Evolutionary conservation across 768 basidiomycete species (phyloP).

Genomic region (Goffeauzyma gilvescens): DNA sequence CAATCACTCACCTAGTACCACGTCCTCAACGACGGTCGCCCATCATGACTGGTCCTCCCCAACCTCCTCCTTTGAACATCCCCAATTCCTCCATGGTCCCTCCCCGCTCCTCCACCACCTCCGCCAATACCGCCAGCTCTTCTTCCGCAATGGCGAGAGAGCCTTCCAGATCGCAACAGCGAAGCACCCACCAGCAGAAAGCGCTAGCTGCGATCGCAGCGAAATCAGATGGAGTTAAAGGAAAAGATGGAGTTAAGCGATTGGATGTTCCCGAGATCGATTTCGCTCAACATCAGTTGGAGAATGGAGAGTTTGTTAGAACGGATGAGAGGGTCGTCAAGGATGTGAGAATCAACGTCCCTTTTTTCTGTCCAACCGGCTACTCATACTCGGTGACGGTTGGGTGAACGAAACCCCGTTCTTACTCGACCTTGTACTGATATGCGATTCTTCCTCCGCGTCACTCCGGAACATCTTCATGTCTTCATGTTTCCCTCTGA

Average conservation of each 20-base stretch:
- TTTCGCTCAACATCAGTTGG: constrained; percentile 76
- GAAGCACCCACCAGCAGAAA: neutral
- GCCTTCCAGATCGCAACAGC: neutral
- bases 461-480: too few species aligned
- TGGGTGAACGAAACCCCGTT: too few species aligned
- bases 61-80: constrained; percentile 1
- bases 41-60: neutral
- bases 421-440: too few species aligned
- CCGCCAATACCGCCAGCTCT: neutral
- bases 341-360: constrained; percentile 58
- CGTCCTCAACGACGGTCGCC: neutral
- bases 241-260: neutral
- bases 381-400: too few species aligned
- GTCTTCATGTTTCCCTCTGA: too few species aligned
- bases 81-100: too few species aligned
- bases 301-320: constrained; percentile 75
- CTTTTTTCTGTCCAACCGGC: too few species aligned
- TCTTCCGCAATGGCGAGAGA: neutral
- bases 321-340: constrained; percentile 92
- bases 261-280: constrained; percentile 46
- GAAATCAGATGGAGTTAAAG: neutral
- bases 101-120: too few species aligned
- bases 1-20: too few species aligned
- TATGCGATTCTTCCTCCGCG: too few species aligned
- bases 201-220: neutral